Evolutionary conservation across 108 stramenopile species (phyloP), one percentile per base, ranked within the genome.

Genomic region (Nitzschia inconspicua): DNA sequence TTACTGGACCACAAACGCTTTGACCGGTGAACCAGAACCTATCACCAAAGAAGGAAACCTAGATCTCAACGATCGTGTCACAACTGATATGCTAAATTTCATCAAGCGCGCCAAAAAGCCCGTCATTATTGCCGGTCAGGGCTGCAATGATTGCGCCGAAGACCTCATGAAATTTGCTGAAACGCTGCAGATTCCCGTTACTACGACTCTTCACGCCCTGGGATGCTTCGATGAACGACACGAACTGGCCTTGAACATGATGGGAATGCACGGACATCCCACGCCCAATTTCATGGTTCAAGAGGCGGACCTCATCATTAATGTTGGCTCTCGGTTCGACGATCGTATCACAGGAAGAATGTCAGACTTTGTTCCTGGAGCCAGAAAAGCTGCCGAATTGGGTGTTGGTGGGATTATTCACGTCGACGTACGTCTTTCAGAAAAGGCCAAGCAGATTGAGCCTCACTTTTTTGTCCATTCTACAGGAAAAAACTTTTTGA

Each of bases 251-350:
- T 75, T 91, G 46, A 91, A 91, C 49, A 91, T 94, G 86, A 56
- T 94, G 51, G 89, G 94, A 27, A 95, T 95, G 94, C 94, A 95
- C 70, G 94, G 90, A 0, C 89, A 91, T 36, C 82, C 94, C 8
- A 91, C 88, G 29, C 89, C 94, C 19, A 95, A 95, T 68, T 95
- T 82, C 46, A 67, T 91, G 72, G 76, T 89, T n/a, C 94, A 95
- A 69, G 85, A 91, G 41, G 80, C 88, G 13, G 94, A 95, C 58
- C 83, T 95, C 37, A 77, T 95, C 60, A 80, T 95, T 23, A 78
- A 77, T 39, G 73, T 95, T 24, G 94, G 94, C 46, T 91, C 94
- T 22, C 75, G 94, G 44, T 95, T 95, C 46, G 94, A 95, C 58
- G 94, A 95, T 76, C 90, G 94, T 29, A 89, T 95, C 54, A 95